Conservation (phyloP, 768 basidiomycete species). For the Podaxis mareebaensis region DNA sequence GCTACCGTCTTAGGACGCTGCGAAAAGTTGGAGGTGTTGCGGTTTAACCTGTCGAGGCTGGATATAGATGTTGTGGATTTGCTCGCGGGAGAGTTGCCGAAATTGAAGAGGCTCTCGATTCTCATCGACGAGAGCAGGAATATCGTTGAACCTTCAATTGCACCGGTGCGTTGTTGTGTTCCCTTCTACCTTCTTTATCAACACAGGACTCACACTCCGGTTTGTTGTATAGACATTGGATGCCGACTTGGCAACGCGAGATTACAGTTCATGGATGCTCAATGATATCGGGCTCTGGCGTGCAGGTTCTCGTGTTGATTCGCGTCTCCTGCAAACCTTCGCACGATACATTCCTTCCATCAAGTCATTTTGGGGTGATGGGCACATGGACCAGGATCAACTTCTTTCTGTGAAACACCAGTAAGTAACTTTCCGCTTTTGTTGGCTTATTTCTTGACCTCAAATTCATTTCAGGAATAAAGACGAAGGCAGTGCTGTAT, state of each 20-base stretch:
- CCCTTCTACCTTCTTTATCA: conserved; percentile 9
- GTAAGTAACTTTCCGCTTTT: neutral
- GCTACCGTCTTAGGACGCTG: conserved; percentile 27
- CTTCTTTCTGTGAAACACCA: no score
- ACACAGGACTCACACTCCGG: neutral
- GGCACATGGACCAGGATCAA: conserved; percentile 18
- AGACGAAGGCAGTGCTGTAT: neutral
- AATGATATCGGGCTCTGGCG: conserved; percentile 39
- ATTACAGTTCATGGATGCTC: conserved; percentile 35
- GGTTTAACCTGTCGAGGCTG: conserved; percentile 35
- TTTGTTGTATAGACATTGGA: conserved; percentile 25
- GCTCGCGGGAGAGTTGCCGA: conserved; percentile 31
- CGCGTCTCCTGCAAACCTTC: conserved; percentile 30
- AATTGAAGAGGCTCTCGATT: conserved; percentile 31
- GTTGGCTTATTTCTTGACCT: neutral
- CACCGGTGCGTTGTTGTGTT: conserved; percentile 13
- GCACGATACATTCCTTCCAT: conserved; percentile 35
- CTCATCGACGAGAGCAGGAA: conserved; percentile 28
- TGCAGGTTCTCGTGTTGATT: conserved; percentile 32
- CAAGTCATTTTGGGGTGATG: conserved; percentile 32
- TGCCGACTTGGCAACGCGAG: conserved; percentile 27
- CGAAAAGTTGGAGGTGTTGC: conserved; percentile 27
- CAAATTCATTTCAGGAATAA: neutral
- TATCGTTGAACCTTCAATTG: conserved; percentile 15
- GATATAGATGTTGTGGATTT: conserved; percentile 34